phyloP scores from a whole-genome alignment of 1,284 basidiomycete species.

The Puccinia hordei region DNA sequence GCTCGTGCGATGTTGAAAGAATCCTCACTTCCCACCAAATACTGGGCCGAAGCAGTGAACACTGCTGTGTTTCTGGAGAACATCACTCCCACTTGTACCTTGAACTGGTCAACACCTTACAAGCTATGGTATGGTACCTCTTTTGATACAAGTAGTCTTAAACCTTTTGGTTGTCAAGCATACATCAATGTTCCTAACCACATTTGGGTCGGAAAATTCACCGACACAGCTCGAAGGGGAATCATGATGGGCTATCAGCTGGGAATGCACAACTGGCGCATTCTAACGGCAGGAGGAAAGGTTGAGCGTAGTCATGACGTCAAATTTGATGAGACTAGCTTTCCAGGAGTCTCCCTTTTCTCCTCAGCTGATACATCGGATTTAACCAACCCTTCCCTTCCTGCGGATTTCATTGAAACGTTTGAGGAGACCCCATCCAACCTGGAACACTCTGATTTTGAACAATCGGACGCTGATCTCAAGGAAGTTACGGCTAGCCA shows the following conservation, averaged over 20 bases:
- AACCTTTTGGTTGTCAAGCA: constrained; percentile 10
- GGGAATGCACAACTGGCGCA: no score
- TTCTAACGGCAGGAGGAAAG: no score
- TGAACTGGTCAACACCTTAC: neutral
- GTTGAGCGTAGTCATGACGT: constrained; percentile 33
- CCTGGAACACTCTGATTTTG: no score
- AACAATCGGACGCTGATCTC: no score
- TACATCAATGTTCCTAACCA: neutral
- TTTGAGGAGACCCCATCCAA: neutral
- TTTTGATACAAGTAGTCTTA: neutral
- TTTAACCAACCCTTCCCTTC: neutral
- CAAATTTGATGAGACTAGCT: neutral
- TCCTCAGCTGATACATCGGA: neutral
- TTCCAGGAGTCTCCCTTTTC: constrained; percentile 5
- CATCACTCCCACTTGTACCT: neutral
- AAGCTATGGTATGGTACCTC: neutral
- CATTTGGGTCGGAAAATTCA: neutral
- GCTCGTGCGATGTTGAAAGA: neutral
- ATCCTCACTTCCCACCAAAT: neutral
- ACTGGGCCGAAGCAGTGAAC: constrained; percentile 24
- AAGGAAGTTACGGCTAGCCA: no score
- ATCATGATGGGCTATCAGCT: constrained; percentile 26
- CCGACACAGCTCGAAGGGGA: neutral
- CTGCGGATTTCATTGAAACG: neutral
- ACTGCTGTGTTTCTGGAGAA: constrained; percentile 29